Evolutionary conservation across 2,329 filamentous ascomycete species (phyloP), one percentile per base, ranked within the genome.

Genomic region (Sporothrix brunneoviolacea): DNA sequence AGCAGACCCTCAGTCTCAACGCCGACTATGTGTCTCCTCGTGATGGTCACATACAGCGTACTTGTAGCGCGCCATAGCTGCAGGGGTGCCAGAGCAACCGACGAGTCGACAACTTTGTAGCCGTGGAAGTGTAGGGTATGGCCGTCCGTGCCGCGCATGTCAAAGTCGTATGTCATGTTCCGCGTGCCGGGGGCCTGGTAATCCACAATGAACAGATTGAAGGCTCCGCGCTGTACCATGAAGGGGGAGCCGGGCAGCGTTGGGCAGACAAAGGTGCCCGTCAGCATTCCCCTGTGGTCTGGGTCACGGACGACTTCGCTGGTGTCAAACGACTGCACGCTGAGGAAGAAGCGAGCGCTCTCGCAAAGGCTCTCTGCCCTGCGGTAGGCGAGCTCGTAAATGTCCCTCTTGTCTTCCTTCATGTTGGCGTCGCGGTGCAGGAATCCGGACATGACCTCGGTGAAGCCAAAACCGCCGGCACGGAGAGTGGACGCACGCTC

Each of bases 361-460:
- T 81, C 75, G 56, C 74, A 76, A 3, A 73, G 68, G n/a, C 72
- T 72, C 54, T 74, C 70, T 15, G 74, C 79, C 3, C 68, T 72
- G 46, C 74, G 72, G 37, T 72, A 72, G 2, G 77, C 77, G 18
- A 74, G 67, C 52, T 76, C 67, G 59, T 77, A 83, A 2, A 76
- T 73, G n/a, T 73, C 69, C 15, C 66, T 68, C 39, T 71, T 68
- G 57, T 77, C 72, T 9, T 69, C 67, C 6, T 60, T 60, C 36
- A 74, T 60, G 24, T 63, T 64, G 9, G 63, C 15, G 35, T 71
- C 69, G 41, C 65, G 61, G 56, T 81, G 76, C 22, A 86, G 70
- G 56, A 76, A 78, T 9, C 82, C 82, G 8, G 75, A 72, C 79
- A 85, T 83, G 51, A 83, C 74, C 61, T 85, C 81, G 0, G 77